Evolutionary conservation across 2,329 filamentous ascomycete species (phyloP).

Genomic region (Colletotrichum magnum): DNA sequence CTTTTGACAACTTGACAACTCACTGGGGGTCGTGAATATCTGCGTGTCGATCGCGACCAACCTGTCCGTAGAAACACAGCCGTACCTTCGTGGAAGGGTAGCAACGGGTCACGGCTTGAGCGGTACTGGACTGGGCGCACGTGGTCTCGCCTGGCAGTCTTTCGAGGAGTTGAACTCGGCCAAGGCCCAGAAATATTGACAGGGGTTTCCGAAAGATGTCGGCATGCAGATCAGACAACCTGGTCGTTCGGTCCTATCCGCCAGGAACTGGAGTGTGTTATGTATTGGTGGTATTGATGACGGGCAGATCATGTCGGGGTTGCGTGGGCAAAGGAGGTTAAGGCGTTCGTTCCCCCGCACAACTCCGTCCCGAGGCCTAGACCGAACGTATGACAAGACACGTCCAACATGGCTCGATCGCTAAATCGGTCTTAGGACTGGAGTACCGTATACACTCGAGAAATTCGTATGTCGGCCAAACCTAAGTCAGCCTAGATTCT

Average conservation of each 20-base stretch:
- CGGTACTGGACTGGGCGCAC: constrained; percentile 19
- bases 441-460: too few species aligned
- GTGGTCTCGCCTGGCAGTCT: constrained; percentile 3
- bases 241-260: constrained; percentile 36
- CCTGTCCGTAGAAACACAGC: background rate
- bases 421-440: constrained; percentile 8
- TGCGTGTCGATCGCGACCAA: too few species aligned
- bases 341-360: constrained; percentile 37
- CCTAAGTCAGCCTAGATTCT: too few species aligned
- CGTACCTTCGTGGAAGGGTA: constrained; percentile 1
- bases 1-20: background rate
- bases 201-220: constrained; percentile 27
- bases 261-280: constrained; percentile 25
- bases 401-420: constrained; percentile 13
- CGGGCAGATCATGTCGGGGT: constrained; percentile 21
- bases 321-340: constrained; percentile 15
- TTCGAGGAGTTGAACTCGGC: background rate
- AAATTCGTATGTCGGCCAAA: too few species aligned
- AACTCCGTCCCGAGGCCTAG: constrained; percentile 23
- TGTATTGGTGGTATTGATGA: constrained; percentile 31
- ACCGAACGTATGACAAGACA: constrained; percentile 36
- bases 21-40: background rate
- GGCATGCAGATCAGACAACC: constrained; percentile 36
- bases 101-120: constrained; percentile 8
- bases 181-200: constrained; percentile 18